Conservation (phyloP, 345 rosid genomes). For the Abelmoschus esculentus region DNA sequence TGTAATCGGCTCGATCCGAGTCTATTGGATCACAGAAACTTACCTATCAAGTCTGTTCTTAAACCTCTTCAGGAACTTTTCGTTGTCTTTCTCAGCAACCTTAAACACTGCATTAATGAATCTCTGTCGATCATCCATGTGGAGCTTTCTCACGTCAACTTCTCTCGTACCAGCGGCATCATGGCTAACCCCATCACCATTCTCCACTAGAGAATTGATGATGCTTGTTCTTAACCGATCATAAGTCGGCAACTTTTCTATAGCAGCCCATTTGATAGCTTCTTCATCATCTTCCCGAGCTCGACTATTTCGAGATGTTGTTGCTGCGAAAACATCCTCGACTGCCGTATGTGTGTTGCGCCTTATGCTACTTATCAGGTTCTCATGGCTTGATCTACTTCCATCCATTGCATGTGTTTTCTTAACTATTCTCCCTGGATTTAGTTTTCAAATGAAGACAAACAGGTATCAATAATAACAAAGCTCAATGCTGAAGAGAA, state of each 20-base stretch:
- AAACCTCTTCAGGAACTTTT: conserved; percentile 59
- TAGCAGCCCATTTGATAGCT: conserved; percentile 94
- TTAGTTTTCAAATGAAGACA: no score
- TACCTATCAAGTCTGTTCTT: conserved; percentile 65
- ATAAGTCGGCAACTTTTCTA: conserved; percentile 82
- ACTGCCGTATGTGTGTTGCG: conserved; percentile 41
- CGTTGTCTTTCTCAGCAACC: conserved; percentile 84
- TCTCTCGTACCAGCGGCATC: conserved; percentile 20
- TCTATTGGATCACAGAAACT: background rate
- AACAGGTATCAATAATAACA: no score
- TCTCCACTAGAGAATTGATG: conserved; percentile 39
- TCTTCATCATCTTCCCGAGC: conserved; percentile 63
- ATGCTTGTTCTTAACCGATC: conserved; percentile 66
- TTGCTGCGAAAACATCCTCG: conserved; percentile 49
- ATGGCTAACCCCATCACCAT: background rate
- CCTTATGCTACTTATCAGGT: conserved; percentile 22
- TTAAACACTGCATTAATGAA: conserved; percentile 64
- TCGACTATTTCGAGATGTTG: conserved; percentile 37
- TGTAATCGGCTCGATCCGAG: no score
- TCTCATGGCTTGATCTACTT: conserved; percentile 17
- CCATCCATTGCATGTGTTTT: conserved; percentile 5
- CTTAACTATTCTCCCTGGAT: background rate
- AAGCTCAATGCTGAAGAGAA: no score
- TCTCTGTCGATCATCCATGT: conserved; percentile 46
- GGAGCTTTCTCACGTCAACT: conserved; percentile 72